phyloP scores from a whole-genome alignment of 1,139 yeast genomes.

The Yamadazyma buinensis region DNA sequence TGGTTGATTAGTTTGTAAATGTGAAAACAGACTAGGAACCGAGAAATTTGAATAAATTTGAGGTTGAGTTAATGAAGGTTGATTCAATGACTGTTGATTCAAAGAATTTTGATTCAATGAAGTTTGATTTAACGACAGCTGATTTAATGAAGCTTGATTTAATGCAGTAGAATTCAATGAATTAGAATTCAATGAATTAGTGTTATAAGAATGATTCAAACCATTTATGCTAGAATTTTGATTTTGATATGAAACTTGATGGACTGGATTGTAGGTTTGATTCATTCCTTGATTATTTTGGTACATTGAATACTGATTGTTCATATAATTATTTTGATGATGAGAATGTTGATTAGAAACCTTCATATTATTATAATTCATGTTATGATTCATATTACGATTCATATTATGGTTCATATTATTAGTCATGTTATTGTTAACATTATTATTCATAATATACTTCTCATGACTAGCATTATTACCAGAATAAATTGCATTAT shows the following conservation, averaged over 20 bases:
- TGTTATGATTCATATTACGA: not conserved
- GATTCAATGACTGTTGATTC: not conserved
- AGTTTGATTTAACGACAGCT: not conserved
- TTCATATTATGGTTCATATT: not conserved
- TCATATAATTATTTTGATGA: not conserved
- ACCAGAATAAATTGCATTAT: not conserved
- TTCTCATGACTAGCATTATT: conserved; percentile 5
- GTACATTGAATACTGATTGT: too few relatives aligned
- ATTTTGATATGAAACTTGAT: too few relatives aligned
- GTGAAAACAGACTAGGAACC: not conserved
- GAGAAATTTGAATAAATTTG: not conserved
- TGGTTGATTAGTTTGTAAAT: not conserved
- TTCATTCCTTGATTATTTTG: not conserved
- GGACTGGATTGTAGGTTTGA: too few relatives aligned
- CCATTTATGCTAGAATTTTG: too few relatives aligned
- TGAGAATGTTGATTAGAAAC: not conserved
- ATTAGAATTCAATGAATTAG: not conserved
- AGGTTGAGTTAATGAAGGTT: not conserved
- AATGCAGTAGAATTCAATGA: too few relatives aligned
- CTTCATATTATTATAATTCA: too few relatives aligned
- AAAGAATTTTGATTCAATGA: not conserved
- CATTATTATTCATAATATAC: conserved; percentile 9
- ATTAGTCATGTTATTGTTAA: conserved; percentile 10
- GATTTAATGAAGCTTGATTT: too few relatives aligned
- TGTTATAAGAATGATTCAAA: not conserved